Conservation (phyloP, 305 asterid species). For the Stenogyne calaminthoides region DNA sequence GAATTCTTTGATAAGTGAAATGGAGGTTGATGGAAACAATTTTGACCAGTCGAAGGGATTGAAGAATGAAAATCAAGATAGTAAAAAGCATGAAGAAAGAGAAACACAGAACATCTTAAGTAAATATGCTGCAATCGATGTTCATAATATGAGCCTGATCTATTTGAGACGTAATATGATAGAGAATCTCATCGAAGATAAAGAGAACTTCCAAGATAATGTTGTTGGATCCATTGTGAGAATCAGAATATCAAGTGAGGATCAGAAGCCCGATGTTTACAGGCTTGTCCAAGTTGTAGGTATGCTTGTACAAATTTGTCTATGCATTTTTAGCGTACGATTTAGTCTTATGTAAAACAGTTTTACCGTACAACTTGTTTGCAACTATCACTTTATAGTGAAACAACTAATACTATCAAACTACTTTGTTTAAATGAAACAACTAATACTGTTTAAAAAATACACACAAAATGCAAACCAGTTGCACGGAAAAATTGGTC, state of each 20-base stretch:
- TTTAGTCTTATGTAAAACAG: too few relatives aligned
- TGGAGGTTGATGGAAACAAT: slow-evolving; percentile 46
- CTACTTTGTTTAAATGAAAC: too few relatives aligned
- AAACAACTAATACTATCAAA: too few relatives aligned
- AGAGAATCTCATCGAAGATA: slow-evolving; percentile 59
- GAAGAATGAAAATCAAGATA: slow-evolving; percentile 53
- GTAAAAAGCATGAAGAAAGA: slow-evolving; percentile 48
- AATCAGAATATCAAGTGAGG: slow-evolving; percentile 63
- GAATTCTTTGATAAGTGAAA: slow-evolving; percentile 38
- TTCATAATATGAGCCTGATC: slow-evolving; percentile 67
- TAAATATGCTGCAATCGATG: slow-evolving; percentile 76
- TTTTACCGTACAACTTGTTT: too few relatives aligned
- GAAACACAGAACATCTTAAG: slow-evolving; percentile 46
- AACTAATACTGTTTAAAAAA: too few relatives aligned
- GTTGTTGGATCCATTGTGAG: slow-evolving; percentile 72
- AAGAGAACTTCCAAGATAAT: slow-evolving; percentile 56
- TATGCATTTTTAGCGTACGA: not conserved
- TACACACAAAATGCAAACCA: too few relatives aligned
- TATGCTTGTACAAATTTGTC: slow-evolving; percentile 28
- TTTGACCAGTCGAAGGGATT: slow-evolving; percentile 18
- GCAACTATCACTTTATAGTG: too few relatives aligned
- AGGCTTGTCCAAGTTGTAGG: slow-evolving; percentile 91
- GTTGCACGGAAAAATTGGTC: too few relatives aligned
- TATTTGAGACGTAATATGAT: slow-evolving; percentile 63
- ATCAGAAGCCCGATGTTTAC: slow-evolving; percentile 71